These are phyloP conservation scores for Acacia confusa DNA, from an alignment of 306 rosid species.

Conservation along the genomic window DNA sequence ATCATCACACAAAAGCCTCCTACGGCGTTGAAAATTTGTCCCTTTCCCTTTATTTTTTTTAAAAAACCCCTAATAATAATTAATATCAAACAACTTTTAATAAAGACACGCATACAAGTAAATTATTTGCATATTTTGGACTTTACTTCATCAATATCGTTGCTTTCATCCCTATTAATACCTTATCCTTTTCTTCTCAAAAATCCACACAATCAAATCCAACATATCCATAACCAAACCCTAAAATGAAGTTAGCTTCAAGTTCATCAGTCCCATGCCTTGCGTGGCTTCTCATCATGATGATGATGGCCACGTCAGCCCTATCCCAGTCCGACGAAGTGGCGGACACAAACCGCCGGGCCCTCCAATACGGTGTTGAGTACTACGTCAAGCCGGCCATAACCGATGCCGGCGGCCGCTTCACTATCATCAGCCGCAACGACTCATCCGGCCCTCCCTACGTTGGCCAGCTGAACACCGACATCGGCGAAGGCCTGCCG, in stretches of 20 bases:
- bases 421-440: slow-evolving; percentile 46
- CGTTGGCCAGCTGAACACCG: slow-evolving; percentile 51
- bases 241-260: neutral
- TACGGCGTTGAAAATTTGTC: too few relatives aligned
- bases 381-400: slow-evolving; percentile 67
- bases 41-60: too few relatives aligned
- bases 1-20: too few relatives aligned
- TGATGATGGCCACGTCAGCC: slow-evolving; percentile 24
- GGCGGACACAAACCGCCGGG: slow-evolving; percentile 46
- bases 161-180: neutral
- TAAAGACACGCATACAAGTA: neutral
- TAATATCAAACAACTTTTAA: neutral
- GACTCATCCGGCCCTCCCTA: slow-evolving; percentile 35
- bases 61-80: too few relatives aligned
- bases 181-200: neutral
- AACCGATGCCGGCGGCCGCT: slow-evolving; percentile 53
- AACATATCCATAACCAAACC: neutral
- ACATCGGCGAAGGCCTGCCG: slow-evolving; percentile 23
- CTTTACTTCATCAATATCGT: neutral
- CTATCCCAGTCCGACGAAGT: slow-evolving; percentile 38
- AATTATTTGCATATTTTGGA: neutral
- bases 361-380: slow-evolving; percentile 41
- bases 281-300: slow-evolving; percentile 21
- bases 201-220: neutral
- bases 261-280: slow-evolving; percentile 18